Percentiles rank a stretch among this genome's conserved stretches.
Evolutionary conservation across 768 basidiomycete genomes (phyloP).

Genomic region (Mrakia frigida): DNA sequence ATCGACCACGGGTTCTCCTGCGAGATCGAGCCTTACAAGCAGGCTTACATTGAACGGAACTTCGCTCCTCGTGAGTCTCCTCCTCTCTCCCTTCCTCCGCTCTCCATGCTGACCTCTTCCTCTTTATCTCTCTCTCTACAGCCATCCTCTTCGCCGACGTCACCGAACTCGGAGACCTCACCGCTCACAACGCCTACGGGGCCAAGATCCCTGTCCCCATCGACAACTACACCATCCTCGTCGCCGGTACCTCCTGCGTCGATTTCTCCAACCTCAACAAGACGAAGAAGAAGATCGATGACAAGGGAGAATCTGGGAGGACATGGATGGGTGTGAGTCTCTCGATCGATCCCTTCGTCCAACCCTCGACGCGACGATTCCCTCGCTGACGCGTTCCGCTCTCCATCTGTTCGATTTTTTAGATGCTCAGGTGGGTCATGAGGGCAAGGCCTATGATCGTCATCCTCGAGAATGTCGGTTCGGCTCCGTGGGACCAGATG

Average conservation of each 20-base stretch:
- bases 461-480: constrained; percentile 88
- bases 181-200: constrained; percentile 87
- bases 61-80: constrained; percentile 62
- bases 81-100: background rate
- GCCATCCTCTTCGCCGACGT: constrained; percentile 86
- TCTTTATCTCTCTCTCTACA: background rate
- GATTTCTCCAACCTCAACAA: constrained; percentile 96
- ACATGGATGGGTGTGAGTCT: constrained; percentile 68
- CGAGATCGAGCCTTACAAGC: constrained; percentile 95
- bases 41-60: constrained; percentile 94
- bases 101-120: background rate
- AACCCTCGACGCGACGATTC: too few species aligned
- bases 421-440: constrained; percentile 84
- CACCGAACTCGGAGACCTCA: constrained; percentile 60
- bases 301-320: constrained; percentile 83
- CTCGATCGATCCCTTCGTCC: background rate
- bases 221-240: constrained; percentile 63
- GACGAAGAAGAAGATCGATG: constrained; percentile 81
- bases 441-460: constrained; percentile 85
- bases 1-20: constrained; percentile 93
- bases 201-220: constrained; percentile 78
- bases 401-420: constrained; percentile 52
- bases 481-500: constrained; percentile 81
- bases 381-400: background rate
- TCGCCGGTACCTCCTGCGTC: constrained; percentile 94